phyloP scores from a whole-genome alignment of 140 eudicot genomes.

The Cichorium intybus region DNA sequence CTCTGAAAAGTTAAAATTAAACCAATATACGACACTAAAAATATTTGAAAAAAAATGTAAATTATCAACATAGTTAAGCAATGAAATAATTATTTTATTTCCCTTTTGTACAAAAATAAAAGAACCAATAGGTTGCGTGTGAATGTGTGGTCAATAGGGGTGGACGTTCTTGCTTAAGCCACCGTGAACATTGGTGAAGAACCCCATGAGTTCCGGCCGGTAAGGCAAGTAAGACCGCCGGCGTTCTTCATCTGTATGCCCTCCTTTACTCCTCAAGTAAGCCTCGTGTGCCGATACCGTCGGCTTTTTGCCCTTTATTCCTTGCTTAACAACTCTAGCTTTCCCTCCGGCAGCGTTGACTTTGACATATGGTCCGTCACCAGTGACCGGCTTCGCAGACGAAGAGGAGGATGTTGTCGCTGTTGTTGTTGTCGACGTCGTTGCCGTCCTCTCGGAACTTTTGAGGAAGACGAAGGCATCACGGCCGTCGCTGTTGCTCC shows the following conservation, averaged over 20 bases:
- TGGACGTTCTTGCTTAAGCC: slow-evolving; percentile 72
- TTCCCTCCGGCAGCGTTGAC: slow-evolving; percentile 26
- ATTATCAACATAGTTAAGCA: slow-evolving; percentile 7
- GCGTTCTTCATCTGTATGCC: slow-evolving; percentile 40
- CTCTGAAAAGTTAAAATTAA: neutral
- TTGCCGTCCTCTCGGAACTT: slow-evolving; percentile 3
- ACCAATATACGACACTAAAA: neutral
- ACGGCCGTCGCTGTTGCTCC: slow-evolving; percentile 86
- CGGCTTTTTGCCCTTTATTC: slow-evolving; percentile 36
- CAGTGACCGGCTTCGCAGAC: neutral
- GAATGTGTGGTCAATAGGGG: slow-evolving; percentile 42
- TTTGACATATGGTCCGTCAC: slow-evolving; percentile 17
- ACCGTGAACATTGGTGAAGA: slow-evolving; percentile 72
- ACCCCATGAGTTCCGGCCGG: slow-evolving; percentile 79
- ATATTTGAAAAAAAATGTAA: neutral
- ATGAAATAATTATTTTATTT: neutral
- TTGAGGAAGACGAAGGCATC: slow-evolving; percentile 81
- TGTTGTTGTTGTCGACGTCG: neutral
- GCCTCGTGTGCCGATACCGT: slow-evolving; percentile 58
- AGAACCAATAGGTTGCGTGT: neutral
- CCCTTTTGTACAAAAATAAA: slow-evolving; percentile 1
- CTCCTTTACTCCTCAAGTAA: slow-evolving; percentile 51
- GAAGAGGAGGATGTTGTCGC: slow-evolving; percentile 2
- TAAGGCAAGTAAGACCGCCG: slow-evolving; percentile 72
- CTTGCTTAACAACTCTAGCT: slow-evolving; percentile 33